Evolutionary conservation across 257 asterid genomes (phyloP).

Genomic region (Rehmannia glutinosa): DNA sequence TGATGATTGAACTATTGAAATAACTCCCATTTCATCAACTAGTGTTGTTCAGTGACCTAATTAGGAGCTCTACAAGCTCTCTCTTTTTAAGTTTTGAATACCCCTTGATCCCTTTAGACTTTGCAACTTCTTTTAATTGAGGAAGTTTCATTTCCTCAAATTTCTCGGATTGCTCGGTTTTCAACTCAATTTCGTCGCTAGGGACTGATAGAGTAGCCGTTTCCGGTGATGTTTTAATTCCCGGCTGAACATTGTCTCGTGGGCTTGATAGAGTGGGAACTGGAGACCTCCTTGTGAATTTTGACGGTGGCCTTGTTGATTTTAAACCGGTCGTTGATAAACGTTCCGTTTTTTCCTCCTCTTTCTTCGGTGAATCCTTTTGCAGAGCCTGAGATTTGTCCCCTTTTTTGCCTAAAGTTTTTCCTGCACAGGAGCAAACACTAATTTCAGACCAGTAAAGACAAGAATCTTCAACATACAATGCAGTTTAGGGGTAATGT

Average conservation of each 20-base stretch:
- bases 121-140: no score
- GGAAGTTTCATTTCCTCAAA: no score
- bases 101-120: no score
- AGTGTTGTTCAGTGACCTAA: no score
- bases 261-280: slow-evolving; percentile 29
- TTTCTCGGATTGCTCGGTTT: neutral
- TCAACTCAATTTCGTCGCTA: slow-evolving; percentile 15
- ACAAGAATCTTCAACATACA: neutral
- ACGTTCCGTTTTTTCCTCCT: slow-evolving; percentile 21
- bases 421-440: slow-evolving; percentile 26
- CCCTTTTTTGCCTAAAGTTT: slow-evolving; percentile 23
- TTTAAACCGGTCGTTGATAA: slow-evolving; percentile 14
- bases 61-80: no score
- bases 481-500: no score
- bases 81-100: no score
- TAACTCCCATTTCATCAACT: no score
- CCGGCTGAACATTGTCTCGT: slow-evolving; percentile 13
- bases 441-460: slow-evolving; percentile 1
- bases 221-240: neutral
- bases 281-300: slow-evolving; percentile 55
- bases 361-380: slow-evolving; percentile 27
- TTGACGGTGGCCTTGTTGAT: slow-evolving; percentile 47
- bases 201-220: slow-evolving; percentile 9
- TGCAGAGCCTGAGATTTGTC: slow-evolving; percentile 10
- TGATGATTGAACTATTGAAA: no score